Evolutionary conservation across 257 asterid species (phyloP).

Genomic region (Nicotiana sylvestris): DNA sequence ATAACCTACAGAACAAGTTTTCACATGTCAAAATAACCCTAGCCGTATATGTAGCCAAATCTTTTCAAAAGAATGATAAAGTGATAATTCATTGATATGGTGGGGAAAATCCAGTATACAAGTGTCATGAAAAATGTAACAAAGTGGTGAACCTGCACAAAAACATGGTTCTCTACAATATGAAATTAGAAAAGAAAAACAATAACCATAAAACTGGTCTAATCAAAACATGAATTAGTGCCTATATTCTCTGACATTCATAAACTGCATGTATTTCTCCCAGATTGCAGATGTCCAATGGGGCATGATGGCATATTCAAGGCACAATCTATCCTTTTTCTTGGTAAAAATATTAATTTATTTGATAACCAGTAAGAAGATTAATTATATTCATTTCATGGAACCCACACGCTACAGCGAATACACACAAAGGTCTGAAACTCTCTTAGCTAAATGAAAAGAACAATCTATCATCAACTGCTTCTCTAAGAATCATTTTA

Average conservation of each 20-base stretch:
- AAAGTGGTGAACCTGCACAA: too few species aligned
- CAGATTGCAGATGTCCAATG: not conserved
- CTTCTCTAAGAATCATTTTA: not conserved
- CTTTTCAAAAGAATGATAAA: not conserved
- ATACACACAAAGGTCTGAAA: not conserved
- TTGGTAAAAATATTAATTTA: not conserved
- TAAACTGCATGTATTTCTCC: not conserved
- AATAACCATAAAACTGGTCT: too few species aligned
- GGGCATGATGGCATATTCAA: not conserved
- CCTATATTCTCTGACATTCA: not conserved
- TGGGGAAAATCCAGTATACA: too few species aligned
- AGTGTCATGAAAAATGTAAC: too few species aligned
- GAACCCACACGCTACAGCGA: not conserved
- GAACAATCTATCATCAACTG: not conserved
- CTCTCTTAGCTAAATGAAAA: slow-evolving; percentile 1
- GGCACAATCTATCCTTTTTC: not conserved
- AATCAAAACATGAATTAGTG: too few species aligned
- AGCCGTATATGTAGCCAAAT: not conserved
- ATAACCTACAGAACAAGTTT: slow-evolving; percentile 57
- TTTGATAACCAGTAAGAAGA: not conserved
- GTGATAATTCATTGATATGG: too few species aligned
- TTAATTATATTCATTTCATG: not conserved
- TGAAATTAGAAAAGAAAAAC: too few species aligned
- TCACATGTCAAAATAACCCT: slow-evolving; percentile 8
- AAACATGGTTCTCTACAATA: too few species aligned